These are phyloP conservation scores for Strigomonas culicis DNA, from an alignment of 208 protist genomes.

Conservation along the genomic window DNA sequence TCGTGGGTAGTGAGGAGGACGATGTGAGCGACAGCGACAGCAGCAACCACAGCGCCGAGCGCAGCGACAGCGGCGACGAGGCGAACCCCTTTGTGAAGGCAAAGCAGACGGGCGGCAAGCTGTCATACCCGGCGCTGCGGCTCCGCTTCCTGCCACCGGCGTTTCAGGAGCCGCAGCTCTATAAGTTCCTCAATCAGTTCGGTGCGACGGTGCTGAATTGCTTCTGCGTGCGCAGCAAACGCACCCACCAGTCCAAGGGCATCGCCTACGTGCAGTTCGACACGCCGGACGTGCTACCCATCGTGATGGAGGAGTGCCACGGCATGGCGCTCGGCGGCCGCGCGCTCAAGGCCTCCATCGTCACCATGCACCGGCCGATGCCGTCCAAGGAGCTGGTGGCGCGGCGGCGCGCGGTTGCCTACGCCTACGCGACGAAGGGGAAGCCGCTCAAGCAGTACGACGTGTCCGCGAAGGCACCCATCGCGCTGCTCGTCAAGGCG, in stretches of 20 bases:
- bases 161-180: constrained; percentile 87
- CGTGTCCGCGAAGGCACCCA: constrained; percentile 44
- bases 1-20: constrained; percentile 21
- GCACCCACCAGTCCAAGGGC: constrained; percentile 81
- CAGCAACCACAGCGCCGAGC: constrained; percentile 28
- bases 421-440: constrained; percentile 63
- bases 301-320: constrained; percentile 83
- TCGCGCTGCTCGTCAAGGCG: constrained; percentile 66
- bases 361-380: constrained; percentile 72
- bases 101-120: constrained; percentile 24
- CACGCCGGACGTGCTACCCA: constrained; percentile 47
- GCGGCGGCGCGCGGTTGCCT: constrained; percentile 54
- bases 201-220: constrained; percentile 79
- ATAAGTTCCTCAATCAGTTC: constrained; percentile 86
- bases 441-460: constrained; percentile 58
- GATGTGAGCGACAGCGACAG: constrained; percentile 13
- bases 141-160: constrained; percentile 77
- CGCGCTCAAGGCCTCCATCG: constrained; percentile 49
- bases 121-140: constrained; percentile 64
- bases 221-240: constrained; percentile 85
- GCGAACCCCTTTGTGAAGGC: constrained; percentile 41
- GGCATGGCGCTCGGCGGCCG: constrained; percentile 82
- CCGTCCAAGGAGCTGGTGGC: constrained; percentile 57
- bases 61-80: constrained; percentile 24
- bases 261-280: constrained; percentile 89